Conservation (phyloP, 345 rosid genomes). For the Lenwebbia sp. region DNA sequence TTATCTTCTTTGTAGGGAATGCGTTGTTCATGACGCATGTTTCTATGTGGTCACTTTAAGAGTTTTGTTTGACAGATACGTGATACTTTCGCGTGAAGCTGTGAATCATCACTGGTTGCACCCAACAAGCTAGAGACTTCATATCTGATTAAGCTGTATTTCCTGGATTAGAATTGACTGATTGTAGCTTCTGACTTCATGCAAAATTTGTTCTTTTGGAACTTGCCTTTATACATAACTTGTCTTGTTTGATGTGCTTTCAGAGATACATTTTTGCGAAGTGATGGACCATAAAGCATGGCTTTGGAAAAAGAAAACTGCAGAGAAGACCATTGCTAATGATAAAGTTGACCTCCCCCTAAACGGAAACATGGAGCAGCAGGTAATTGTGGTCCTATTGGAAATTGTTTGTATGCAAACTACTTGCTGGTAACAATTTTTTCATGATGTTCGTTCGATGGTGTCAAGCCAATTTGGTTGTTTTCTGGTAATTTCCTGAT, state of each 20-base stretch:
- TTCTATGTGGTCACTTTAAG: background rate
- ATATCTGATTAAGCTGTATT: background rate
- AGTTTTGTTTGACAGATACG: background rate
- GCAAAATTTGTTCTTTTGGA: background rate
- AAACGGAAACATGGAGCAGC: conserved; percentile 31
- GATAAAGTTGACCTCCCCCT: conserved; percentile 19
- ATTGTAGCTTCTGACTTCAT: background rate
- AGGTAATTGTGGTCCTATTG: conserved; percentile 29
- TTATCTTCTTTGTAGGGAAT: background rate
- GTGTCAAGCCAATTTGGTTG: background rate
- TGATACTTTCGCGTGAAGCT: background rate
- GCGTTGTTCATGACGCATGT: background rate
- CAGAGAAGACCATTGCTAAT: conserved; percentile 38
- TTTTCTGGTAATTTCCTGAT: background rate
- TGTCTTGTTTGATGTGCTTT: background rate
- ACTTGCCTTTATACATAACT: background rate
- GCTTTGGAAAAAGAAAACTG: conserved; percentile 81
- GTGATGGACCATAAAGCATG: conserved; percentile 70
- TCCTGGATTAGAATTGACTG: background rate
- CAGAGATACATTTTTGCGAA: background rate
- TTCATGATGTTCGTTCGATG: background rate
- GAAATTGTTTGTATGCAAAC: background rate
- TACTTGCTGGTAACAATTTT: background rate
- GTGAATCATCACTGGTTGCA: background rate
- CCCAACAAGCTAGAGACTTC: background rate